Evolutionary conservation across 1,284 basidiomycete genomes (phyloP).

Genomic region (Cystobasidium pallidum): DNA sequence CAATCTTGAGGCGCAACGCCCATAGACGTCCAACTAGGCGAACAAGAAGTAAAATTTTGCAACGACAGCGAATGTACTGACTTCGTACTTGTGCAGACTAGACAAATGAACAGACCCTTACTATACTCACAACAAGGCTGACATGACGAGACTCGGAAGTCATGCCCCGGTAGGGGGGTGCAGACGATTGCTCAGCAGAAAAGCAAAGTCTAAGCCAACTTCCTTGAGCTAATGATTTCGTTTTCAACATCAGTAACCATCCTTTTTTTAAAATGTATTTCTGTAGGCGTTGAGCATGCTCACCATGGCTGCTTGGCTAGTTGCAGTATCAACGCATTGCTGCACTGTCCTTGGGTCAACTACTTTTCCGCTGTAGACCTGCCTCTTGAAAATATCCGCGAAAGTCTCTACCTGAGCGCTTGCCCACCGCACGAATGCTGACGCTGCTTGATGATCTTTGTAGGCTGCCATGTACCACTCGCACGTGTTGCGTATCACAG

Average conservation of each 20-base stretch:
- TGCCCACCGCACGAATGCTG: slow-evolving; percentile 93
- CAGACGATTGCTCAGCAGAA: slow-evolving; percentile 21
- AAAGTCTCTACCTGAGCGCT: slow-evolving; percentile 82
- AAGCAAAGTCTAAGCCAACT: slow-evolving; percentile 82
- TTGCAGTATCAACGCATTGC: slow-evolving; percentile 74
- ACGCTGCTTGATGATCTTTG: slow-evolving; percentile 89
- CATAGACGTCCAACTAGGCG: neutral
- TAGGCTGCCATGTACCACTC: slow-evolving; percentile 98
- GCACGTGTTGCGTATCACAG: slow-evolving; percentile 88
- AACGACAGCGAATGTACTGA: neutral
- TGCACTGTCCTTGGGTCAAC: slow-evolving; percentile 70
- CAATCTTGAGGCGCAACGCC: no score
- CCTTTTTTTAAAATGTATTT: no score
- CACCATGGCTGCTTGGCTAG: slow-evolving; percentile 78
- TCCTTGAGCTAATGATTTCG: slow-evolving; percentile 74
- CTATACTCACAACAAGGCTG: neutral
- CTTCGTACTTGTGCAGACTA: neutral
- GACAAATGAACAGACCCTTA: neutral
- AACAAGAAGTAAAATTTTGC: neutral
- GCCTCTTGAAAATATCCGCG: slow-evolving; percentile 81
- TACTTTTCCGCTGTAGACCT: slow-evolving; percentile 79
- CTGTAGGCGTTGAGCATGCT: no score
- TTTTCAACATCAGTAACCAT: neutral
- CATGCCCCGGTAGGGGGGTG: neutral
- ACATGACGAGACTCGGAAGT: no score